phyloP scores from a whole-genome alignment of 768 basidiomycete species.

The Lanmaoa rubissima region DNA sequence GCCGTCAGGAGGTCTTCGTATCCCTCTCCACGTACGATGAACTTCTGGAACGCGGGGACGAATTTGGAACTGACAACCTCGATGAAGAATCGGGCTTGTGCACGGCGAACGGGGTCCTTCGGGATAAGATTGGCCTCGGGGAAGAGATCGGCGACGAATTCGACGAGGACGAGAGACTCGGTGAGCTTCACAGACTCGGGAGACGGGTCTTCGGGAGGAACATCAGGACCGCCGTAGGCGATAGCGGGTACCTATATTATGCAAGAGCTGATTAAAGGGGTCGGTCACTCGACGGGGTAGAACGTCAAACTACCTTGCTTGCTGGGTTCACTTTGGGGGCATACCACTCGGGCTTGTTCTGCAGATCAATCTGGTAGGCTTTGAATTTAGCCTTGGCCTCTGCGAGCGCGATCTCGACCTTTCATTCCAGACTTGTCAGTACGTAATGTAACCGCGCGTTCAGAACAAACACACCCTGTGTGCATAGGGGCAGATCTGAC shows the following conservation, averaged over 20 bases:
- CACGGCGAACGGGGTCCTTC: constrained; percentile 52
- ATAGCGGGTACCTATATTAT: constrained; percentile 35
- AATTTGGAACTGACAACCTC: constrained; percentile 51
- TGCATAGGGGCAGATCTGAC: constrained; percentile 57
- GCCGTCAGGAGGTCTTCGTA: constrained; percentile 41
- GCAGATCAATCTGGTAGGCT: constrained; percentile 56
- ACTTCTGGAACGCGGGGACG: constrained; percentile 36
- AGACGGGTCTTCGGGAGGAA: constrained; percentile 54
- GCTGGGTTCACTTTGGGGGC: constrained; percentile 62
- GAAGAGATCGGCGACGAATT: constrained; percentile 64
- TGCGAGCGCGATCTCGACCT: constrained; percentile 61
- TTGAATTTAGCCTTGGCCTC: constrained; percentile 51
- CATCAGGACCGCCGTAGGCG: constrained; percentile 58
- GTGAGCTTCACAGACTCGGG: constrained; percentile 58
- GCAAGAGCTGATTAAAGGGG: background rate
- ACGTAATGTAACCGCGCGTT: no score
- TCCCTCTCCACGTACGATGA: constrained; percentile 39
- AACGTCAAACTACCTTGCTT: constrained; percentile 47
- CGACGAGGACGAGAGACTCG: constrained; percentile 64
- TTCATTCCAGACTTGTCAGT: background rate
- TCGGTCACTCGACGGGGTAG: background rate
- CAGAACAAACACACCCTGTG: constrained; percentile 43
- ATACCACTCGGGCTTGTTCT: constrained; percentile 71
- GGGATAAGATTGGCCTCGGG: constrained; percentile 50
- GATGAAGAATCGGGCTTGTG: constrained; percentile 62